A percentile compares a stretch with the other conserved stretches of the same genome.
Conservation (phyloP, 2,329 filamentous ascomycete genomes). For the Alternaria sp. region DNA sequence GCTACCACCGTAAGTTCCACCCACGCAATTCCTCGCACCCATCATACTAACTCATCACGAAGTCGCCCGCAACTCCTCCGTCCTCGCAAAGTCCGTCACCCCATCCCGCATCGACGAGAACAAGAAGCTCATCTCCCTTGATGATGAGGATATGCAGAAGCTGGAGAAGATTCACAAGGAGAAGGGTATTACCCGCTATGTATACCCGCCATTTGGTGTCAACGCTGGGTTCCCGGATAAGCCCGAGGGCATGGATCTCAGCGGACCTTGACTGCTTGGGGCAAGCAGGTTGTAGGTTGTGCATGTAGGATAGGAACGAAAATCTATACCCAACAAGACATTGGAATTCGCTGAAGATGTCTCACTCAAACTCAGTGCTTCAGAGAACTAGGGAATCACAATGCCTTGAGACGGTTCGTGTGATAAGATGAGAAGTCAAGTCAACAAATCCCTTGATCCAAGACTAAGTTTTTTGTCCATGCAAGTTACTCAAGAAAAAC, state of each 20-base stretch:
- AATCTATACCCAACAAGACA: conserved; percentile 18
- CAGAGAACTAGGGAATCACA: background rate
- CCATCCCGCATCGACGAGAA: conserved; percentile 73
- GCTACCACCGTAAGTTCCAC: conserved; percentile 69
- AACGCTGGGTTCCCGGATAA: conserved; percentile 59
- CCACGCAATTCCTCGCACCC: background rate
- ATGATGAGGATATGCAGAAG: conserved; percentile 65
- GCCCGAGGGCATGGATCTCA: conserved; percentile 46
- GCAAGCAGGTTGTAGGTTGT: conserved; percentile 11
- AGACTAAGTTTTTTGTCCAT: background rate
- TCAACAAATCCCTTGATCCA: background rate
- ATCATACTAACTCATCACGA: conserved; percentile 37
- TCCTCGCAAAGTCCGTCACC: conserved; percentile 76
- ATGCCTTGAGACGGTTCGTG: background rate
- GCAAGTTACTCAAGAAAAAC: background rate
- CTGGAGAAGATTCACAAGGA: conserved; percentile 55
- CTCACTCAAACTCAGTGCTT: background rate
- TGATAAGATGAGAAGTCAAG: background rate
- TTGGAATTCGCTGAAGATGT: background rate
- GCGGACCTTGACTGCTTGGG: conserved; percentile 30
- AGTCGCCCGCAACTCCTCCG: conserved; percentile 71
- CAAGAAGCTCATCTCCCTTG: conserved; percentile 68
- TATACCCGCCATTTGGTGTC: conserved; percentile 58
- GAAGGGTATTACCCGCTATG: conserved; percentile 55
- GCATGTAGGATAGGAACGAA: conserved; percentile 1